These are phyloP conservation scores for Chrysoporthe deuterocubensis DNA, from an alignment of 2,329 filamentous ascomycete species.

Conservation along the genomic window DNA sequence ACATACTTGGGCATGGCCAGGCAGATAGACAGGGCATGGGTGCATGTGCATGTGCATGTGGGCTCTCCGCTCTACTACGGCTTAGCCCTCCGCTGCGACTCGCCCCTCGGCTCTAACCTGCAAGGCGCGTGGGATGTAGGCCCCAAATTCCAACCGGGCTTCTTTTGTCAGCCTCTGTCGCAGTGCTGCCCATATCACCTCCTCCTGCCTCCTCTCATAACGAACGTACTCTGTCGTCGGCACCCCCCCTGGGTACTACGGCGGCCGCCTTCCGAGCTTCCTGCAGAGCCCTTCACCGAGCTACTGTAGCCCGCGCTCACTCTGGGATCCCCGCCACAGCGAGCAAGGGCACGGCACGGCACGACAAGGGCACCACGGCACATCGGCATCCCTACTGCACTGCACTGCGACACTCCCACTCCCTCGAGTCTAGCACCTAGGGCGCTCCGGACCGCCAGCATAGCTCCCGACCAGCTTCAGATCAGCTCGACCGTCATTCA, in stretches of 20 bases:
- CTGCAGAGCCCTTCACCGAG: not conserved
- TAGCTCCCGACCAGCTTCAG: not conserved
- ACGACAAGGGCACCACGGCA: not conserved
- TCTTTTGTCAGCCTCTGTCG: not conserved
- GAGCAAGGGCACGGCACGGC: not conserved
- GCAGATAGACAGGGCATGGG: not conserved
- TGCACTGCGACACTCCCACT: not conserved
- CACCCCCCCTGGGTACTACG: not conserved
- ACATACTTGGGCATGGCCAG: no score
- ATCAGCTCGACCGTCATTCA: constrained; percentile 1
- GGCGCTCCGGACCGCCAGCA: not conserved
- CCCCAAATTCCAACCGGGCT: constrained; percentile 5
- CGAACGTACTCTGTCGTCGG: no score
- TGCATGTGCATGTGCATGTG: not conserved
- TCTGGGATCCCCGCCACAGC: not conserved
- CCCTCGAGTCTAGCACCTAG: not conserved
- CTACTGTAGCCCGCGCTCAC: not conserved
- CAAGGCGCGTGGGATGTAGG: not conserved
- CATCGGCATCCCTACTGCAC: not conserved
- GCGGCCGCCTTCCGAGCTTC: not conserved
- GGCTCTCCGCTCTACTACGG: not conserved
- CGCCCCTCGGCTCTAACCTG: constrained; percentile 12
- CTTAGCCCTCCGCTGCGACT: not conserved
- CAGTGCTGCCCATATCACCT: not conserved
- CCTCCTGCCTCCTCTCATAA: not conserved